Evolutionary conservation across 2,329 filamentous ascomycete species (phyloP).

Genomic region (Albophoma yamanashiensis): DNA sequence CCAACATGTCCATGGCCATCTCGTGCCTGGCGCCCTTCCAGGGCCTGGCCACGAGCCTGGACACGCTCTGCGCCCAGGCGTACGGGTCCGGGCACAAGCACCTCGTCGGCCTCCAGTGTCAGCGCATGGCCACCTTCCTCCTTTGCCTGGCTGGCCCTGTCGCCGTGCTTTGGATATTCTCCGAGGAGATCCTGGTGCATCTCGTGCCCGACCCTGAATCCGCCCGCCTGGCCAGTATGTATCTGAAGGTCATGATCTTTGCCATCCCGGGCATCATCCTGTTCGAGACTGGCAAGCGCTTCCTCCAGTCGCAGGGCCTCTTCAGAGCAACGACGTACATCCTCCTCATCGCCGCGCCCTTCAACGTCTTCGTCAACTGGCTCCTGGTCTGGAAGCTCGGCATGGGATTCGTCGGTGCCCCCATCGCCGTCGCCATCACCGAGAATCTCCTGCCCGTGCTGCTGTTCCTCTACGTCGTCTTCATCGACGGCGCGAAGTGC

Average conservation of each 20-base stretch:
- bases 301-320: conserved; percentile 72
- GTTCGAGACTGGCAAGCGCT: conserved; percentile 72
- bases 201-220: conserved; percentile 42
- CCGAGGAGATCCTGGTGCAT: conserved; percentile 49
- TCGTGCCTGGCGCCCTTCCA: conserved; percentile 69
- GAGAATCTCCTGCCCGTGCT: conserved; percentile 67
- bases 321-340: conserved; percentile 73
- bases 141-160: conserved; percentile 64
- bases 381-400: conserved; percentile 62
- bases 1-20: conserved; percentile 71
- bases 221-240: conserved; percentile 58
- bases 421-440: conserved; percentile 68
- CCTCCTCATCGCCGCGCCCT: conserved; percentile 61
- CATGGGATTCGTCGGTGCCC: conserved; percentile 69
- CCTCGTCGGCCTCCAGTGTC: conserved; percentile 73
- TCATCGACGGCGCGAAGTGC: conserved; percentile 64
- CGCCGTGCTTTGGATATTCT: conserved; percentile 57
- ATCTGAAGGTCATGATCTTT: conserved; percentile 60
- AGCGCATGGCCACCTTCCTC: conserved; percentile 72
- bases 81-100: conserved; percentile 87
- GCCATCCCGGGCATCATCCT: conserved; percentile 67
- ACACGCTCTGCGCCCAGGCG: conserved; percentile 88
- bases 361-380: conserved; percentile 72
- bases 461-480: conserved; percentile 69
- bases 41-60: conserved; percentile 79